phyloP scores from a whole-genome alignment of 1,284 basidiomycete genomes.

The Cryptococcus sp. region DNA sequence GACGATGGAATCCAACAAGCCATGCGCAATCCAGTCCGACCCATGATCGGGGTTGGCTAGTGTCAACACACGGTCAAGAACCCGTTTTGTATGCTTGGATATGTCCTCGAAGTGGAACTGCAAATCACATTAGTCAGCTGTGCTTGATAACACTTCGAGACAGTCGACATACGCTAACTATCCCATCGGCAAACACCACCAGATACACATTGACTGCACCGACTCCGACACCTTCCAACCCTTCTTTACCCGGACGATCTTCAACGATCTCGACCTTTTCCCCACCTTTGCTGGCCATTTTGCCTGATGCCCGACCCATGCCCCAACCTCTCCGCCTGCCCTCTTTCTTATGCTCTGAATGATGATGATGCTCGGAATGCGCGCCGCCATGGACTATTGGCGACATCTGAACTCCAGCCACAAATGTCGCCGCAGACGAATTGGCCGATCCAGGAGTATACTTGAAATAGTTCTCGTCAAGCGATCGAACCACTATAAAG shows the following conservation, averaged over 20 bases:
- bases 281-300: constrained; percentile 30
- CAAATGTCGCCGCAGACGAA: constrained; percentile 11
- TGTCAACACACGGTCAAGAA: constrained; percentile 67
- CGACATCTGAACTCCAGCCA: constrained; percentile 1
- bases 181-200: constrained; percentile 84
- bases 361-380: constrained; percentile 1
- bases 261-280: constrained; percentile 60
- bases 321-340: constrained; percentile 39
- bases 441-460: constrained; percentile 53
- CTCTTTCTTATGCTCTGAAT: constrained; percentile 26
- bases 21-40: constrained; percentile 93
- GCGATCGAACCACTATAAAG: constrained; percentile 83
- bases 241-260: constrained; percentile 60
- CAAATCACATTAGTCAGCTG: constrained; percentile 6
- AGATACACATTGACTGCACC: constrained; percentile 86
- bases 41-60: constrained; percentile 58
- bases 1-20: constrained; percentile 88
- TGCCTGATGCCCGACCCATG: constrained; percentile 39
- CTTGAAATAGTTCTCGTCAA: constrained; percentile 67
- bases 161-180: constrained; percentile 69
- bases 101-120: constrained; percentile 94
- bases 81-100: constrained; percentile 78
- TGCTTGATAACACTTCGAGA: too few species aligned
- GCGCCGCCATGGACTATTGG: constrained; percentile 5
- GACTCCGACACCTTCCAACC: constrained; percentile 62